These are phyloP conservation scores for Erodium texanum DNA, from an alignment of 441 rosid species.

Conservation along the genomic window DNA sequence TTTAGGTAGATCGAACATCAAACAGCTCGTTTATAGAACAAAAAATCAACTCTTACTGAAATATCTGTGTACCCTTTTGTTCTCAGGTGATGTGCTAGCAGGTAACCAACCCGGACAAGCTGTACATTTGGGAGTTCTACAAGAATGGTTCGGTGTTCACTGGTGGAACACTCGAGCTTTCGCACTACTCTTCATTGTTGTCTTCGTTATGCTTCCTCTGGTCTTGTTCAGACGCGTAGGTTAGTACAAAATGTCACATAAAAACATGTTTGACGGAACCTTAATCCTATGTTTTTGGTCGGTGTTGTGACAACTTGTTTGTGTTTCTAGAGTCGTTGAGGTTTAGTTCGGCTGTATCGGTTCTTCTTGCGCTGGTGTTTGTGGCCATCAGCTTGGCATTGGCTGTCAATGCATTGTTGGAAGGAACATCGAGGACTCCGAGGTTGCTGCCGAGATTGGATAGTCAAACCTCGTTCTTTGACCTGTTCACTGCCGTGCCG, in stretches of 20 bases:
- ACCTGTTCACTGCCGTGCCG: constrained; percentile 80
- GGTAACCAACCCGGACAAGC: constrained; percentile 44
- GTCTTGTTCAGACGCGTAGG: constrained; percentile 50
- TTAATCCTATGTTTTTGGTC: not conserved
- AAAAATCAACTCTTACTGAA: no score
- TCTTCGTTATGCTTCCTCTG: constrained; percentile 53
- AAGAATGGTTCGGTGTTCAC: constrained; percentile 66
- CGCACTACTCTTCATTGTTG: constrained; percentile 38
- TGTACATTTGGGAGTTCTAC: constrained; percentile 59
- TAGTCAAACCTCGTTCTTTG: constrained; percentile 39
- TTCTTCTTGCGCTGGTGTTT: constrained; percentile 65
- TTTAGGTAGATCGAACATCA: no score
- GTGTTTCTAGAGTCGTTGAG: constrained; percentile 43
- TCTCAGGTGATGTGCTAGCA: constrained; percentile 62
- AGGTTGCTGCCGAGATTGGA: constrained; percentile 49
- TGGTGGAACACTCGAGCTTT: constrained; percentile 74
- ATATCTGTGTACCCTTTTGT: not conserved
- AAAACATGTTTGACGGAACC: not conserved
- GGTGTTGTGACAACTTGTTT: constrained; percentile 8
- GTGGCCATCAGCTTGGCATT: constrained; percentile 60
- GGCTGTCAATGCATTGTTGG: constrained; percentile 47
- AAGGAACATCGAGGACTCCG: constrained; percentile 54
- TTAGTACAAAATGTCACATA: constrained; percentile 25
- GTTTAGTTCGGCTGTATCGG: constrained; percentile 63
- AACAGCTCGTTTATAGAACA: no score